Evolutionary conservation across 352 stramenopile species (phyloP).

Genomic region (Globisporangium nagaii): DNA sequence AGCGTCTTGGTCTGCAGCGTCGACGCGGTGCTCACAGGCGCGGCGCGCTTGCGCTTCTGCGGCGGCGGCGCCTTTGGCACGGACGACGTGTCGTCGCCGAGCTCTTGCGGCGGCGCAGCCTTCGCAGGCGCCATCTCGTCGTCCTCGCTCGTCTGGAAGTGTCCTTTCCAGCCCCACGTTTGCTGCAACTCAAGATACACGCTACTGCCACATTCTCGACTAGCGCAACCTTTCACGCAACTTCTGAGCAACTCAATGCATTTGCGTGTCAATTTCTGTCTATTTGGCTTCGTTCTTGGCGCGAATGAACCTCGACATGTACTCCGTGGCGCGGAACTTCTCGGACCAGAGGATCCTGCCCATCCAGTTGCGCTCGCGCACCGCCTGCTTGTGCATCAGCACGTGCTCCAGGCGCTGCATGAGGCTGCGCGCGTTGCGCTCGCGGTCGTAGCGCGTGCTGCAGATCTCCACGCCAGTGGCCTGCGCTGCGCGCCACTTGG

Average conservation of each 20-base stretch:
- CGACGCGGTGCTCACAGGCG: slow-evolving; percentile 25
- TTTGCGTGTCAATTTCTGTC: neutral
- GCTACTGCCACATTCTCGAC: too few species aligned
- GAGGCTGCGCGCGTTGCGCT: slow-evolving; percentile 39
- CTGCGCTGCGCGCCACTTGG: slow-evolving; percentile 32
- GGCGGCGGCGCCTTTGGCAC: neutral
- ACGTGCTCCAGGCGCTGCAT: slow-evolving; percentile 45
- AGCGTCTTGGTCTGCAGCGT: slow-evolving; percentile 34
- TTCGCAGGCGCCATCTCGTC: neutral
- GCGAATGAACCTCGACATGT: slow-evolving; percentile 80
- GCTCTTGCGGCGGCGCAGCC: neutral
- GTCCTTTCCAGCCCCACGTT: too few species aligned
- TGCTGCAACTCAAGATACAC: too few species aligned
- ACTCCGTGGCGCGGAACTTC: slow-evolving; percentile 76
- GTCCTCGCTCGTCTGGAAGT: too few species aligned
- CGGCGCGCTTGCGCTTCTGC: slow-evolving; percentile 24
- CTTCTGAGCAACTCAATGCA: neutral
- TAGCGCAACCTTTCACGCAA: neutral
- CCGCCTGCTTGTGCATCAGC: slow-evolving; percentile 18
- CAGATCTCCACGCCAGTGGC: slow-evolving; percentile 24
- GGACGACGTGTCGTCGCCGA: neutral
- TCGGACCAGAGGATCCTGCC: slow-evolving; percentile 80
- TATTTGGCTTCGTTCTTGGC: slow-evolving; percentile 46
- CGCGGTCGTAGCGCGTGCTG: slow-evolving; percentile 35
- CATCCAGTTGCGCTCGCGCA: slow-evolving; percentile 56